phyloP scores from a whole-genome alignment of 257 asterid species.

The Przewalskia tangutica region DNA sequence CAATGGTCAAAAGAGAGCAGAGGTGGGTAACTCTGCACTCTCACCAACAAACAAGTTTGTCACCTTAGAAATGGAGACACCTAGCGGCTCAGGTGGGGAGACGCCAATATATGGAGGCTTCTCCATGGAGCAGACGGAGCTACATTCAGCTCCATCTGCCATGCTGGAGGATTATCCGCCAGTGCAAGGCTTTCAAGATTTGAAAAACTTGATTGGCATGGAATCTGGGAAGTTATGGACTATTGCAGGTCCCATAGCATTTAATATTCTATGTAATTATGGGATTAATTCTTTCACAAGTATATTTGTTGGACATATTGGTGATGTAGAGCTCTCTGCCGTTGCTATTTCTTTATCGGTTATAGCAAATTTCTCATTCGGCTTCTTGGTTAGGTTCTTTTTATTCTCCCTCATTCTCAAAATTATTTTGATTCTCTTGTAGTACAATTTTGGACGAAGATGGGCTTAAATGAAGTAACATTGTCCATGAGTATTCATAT shows the following conservation, averaged over 20 bases:
- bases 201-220: slow-evolving; percentile 22
- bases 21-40: slow-evolving; percentile 45
- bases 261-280: slow-evolving; percentile 77
- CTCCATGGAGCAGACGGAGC: slow-evolving; percentile 15
- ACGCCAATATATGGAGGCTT: neutral
- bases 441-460: neutral
- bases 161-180: slow-evolving; percentile 59
- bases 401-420: neutral
- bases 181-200: slow-evolving; percentile 28
- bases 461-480: neutral
- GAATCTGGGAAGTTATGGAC: slow-evolving; percentile 73
- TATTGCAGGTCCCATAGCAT: slow-evolving; percentile 86
- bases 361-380: slow-evolving; percentile 76
- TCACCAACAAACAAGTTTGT: slow-evolving; percentile 16
- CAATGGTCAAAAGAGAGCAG: slow-evolving; percentile 39
- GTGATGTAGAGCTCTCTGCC: slow-evolving; percentile 87
- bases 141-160: slow-evolving; percentile 77
- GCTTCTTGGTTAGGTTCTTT: slow-evolving; percentile 71
- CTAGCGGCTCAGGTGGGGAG: neutral
- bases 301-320: slow-evolving; percentile 85
- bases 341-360: slow-evolving; percentile 85
- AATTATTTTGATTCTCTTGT: too few species aligned
- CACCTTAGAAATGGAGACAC: slow-evolving; percentile 39
- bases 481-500: neutral
- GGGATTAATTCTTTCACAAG: slow-evolving; percentile 85